A percentile compares a stretch with the other conserved stretches of the same genome.
These are phyloP conservation scores for Dillenia turbinata DNA, from an alignment of 164 flowering plant species.

Conservation along the genomic window DNA sequence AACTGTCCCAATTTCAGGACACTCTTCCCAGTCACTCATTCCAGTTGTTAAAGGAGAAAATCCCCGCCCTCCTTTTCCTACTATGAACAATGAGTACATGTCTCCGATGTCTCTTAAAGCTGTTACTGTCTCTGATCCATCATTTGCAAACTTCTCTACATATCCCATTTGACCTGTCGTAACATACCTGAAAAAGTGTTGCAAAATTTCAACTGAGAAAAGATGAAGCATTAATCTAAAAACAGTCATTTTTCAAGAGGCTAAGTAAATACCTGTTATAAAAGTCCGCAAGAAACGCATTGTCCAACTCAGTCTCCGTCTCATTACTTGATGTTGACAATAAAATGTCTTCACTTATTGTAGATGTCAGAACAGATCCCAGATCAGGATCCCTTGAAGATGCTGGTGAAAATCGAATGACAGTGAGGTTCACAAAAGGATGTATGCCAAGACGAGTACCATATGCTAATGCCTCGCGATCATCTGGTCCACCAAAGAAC, in stretches of 20 bases:
- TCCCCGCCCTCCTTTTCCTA: constrained; percentile 55
- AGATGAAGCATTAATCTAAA: not conserved
- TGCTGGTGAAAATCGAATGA: constrained; percentile 38
- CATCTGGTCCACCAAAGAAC: constrained; percentile 75
- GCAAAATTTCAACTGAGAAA: too few species aligned
- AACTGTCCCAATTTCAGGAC: constrained; percentile 69
- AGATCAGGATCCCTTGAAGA: constrained; percentile 1
- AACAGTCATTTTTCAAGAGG: not conserved
- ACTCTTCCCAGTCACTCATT: constrained; percentile 88
- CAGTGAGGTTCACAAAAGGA: constrained; percentile 37
- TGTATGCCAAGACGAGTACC: constrained; percentile 37
- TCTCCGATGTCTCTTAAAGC: constrained; percentile 49
- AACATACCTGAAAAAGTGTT: constrained; percentile 36
- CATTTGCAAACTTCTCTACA: constrained; percentile 44
- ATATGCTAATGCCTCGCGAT: constrained; percentile 62
- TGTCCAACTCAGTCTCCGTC: constrained; percentile 31
- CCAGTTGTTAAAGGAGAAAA: constrained; percentile 42
- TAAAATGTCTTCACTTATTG: constrained; percentile 17
- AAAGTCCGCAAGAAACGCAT: constrained; percentile 35
- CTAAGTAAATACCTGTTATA: constrained; percentile 35
- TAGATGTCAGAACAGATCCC: constrained; percentile 11
- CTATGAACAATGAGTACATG: constrained; percentile 53
- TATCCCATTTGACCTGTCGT: constrained; percentile 43
- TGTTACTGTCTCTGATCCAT: constrained; percentile 43
- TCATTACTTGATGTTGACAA: constrained; percentile 29